phyloP scores from a whole-genome alignment of 2,329 filamentous ascomycete species.

The Massarina eburnea region DNA sequence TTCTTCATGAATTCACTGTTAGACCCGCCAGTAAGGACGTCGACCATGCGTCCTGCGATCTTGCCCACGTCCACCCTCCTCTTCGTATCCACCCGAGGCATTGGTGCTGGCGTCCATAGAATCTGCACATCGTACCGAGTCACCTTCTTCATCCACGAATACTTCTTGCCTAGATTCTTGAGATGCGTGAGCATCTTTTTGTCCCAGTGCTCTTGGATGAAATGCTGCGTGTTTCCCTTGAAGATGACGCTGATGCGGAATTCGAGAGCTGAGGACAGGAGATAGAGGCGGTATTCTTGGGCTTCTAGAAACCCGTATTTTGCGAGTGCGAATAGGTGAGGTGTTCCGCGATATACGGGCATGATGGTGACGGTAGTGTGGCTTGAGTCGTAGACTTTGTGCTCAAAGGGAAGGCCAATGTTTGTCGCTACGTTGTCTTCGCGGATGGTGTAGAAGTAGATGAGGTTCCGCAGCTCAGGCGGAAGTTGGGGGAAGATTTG shows the following conservation, averaged over 20 bases:
- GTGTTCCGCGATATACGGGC: constrained; percentile 25
- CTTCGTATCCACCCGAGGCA: constrained; percentile 13
- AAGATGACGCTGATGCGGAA: constrained; percentile 27
- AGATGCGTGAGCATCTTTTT: constrained; percentile 24
- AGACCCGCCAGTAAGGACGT: constrained; percentile 18
- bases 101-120: constrained; percentile 19
- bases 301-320: constrained; percentile 23
- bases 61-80: constrained; percentile 17
- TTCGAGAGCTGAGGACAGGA: constrained; percentile 21
- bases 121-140: constrained; percentile 25
- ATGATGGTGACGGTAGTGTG: constrained; percentile 27
- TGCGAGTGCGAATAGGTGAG: constrained; percentile 22
- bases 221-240: constrained; percentile 27
- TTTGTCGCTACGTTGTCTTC: constrained; percentile 7
- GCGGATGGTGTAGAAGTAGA: constrained; percentile 25
- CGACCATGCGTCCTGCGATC: constrained; percentile 21
- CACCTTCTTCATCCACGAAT: constrained; percentile 29
- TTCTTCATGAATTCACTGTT: constrained; percentile 14
- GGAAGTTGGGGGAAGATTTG: constrained; percentile 28
- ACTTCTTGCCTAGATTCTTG: constrained; percentile 22
- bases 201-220: constrained; percentile 31
- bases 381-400: constrained; percentile 27
- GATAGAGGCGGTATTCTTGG: constrained; percentile 26
- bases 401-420: constrained; percentile 18
- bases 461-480: constrained; percentile 32